These are phyloP conservation scores for Petrea volubilis DNA, from an alignment of 257 asterid genomes.

Conservation along the genomic window DNA sequence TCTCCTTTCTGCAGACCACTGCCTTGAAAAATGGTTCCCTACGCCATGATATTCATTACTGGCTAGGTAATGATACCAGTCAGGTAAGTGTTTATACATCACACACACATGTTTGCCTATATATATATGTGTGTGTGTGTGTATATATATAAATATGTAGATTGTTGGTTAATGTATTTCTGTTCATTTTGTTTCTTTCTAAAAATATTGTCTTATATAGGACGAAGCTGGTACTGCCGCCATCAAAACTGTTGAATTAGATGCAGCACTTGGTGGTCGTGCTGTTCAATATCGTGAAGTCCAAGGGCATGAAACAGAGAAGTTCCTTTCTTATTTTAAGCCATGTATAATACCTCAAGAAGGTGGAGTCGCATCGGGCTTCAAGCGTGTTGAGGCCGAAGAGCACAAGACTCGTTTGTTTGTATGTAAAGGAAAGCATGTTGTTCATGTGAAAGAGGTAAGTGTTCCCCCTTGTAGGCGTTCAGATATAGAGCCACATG, in stretches of 20 bases:
- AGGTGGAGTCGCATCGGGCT: conserved; percentile 96
- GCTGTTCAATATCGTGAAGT: conserved; percentile 98
- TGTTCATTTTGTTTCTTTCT: conserved; percentile 6
- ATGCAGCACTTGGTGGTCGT: conserved; percentile 96
- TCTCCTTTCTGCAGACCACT: conserved; percentile 68
- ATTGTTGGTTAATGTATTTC: neutral
- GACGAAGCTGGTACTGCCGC: conserved; percentile 97
- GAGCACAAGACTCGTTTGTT: conserved; percentile 78
- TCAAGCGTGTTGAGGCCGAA: conserved; percentile 75
- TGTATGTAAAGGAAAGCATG: conserved; percentile 95
- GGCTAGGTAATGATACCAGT: conserved; percentile 95
- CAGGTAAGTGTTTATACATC: conserved; percentile 49
- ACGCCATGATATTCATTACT: conserved; percentile 93
- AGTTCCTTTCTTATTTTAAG: conserved; percentile 95
- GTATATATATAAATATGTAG: too few species aligned
- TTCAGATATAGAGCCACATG: too few species aligned
- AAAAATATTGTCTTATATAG: conserved; percentile 39
- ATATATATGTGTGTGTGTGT: too few species aligned
- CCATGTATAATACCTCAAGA: conserved; percentile 97
- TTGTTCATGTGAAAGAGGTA: conserved; percentile 95
- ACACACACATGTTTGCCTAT: too few species aligned
- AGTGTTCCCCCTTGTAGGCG: conserved; percentile 31
- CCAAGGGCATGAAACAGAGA: conserved; percentile 96
- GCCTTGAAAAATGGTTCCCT: conserved; percentile 79
- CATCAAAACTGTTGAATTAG: conserved; percentile 82